Base-by-base conservation (phyloP, 805 yeast genomes). In the Wickerhamomyces mucosus region DNA sequence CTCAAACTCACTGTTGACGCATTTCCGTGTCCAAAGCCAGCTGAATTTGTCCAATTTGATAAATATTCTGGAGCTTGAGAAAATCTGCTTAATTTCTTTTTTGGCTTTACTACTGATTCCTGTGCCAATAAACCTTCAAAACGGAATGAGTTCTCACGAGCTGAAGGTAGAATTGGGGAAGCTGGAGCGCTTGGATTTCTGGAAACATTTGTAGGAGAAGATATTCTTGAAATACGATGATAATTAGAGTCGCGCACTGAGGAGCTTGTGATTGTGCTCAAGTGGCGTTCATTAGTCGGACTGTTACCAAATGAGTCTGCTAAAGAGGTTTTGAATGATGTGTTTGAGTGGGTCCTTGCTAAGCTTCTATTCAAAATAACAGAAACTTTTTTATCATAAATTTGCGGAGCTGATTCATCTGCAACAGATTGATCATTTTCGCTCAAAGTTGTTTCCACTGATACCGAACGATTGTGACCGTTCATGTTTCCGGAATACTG, bases 371-470 rank as follows among this genome's bases (percentile, higher is more conserved):
- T 80, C 48, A 81, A 60, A 29, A 81, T 78, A n/a, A 74, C 69
- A 18, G 84, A 74, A 2, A 80, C 92, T 51, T 79, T 80, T 52
- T 77, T 78, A 49, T 81, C 94, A 48, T 81, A 81, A 1, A 81
- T 67, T 45, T 75, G 81, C 1, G 92, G 88, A 2, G 78, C 86
- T 3, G 80, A 72, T 39, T 78, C 86, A 40, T 66, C 64, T n/a
- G 75, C 72, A 15, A 66, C 61, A 4, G 65, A 53, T 16, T 61
- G 58, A 17, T 65, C 65, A 4, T 65, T 60, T 25, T 46, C 62
- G 28, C 78, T 72, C 20, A 65, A 62, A 31, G 63, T 65, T 1
- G 89, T 79, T 38, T 79, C 94, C 23, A 67, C 61, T 1, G 89
- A 78, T 3, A 53, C 53, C 3, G 65, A 51, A 13, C 65, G 50